Evolutionary conservation across 164 flowering plant genomes (phyloP), one percentile per base, ranked within the genome.

Genomic region (Nelumbo lutea): DNA sequence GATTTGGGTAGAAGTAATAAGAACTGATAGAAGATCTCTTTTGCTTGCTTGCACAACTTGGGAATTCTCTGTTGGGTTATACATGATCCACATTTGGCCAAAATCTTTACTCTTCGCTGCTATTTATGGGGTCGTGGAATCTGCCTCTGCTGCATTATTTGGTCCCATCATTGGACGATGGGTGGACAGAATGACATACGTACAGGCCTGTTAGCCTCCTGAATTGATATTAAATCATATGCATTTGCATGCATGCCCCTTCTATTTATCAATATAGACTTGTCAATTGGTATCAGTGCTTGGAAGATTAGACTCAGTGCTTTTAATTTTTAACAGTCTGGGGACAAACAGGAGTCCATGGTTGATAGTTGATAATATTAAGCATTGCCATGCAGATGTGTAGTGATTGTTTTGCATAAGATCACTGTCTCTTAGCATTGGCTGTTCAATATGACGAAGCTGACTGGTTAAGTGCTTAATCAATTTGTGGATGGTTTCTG

Each of bases 11-110:
- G 27, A 27, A 27, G 27, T 27, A 27, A 27, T 27, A 27, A 27
- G 27, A 27, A 27, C 6, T 10, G 47, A 55, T 46, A 56, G 61
- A 7, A 44, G 9, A 45, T 3, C 8, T 43, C 38, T 73, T 8
- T 53, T 71, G 39, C 38, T 62, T 70, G 43, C 43, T 52, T 81
- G 76, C 88, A 90, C 96, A 75, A 90, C 89, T 93, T 93, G 98
- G 97, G 96, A 93, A 78, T 93, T 93, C 80, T 87, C 98, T 46
- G 97, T 93, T 69, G 96, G 84, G 52, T 70, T 91, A 57, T 93
- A 90, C 78, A 89, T 93, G 96, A 88, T 91, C 79, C 79, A 68
- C 66, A 42, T 93, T 61, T 89, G 94, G 94, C 97, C 97, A 1
- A 76, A 86, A 59, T 91, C 98, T 9, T 79, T 93, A 69, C 83